Conservation (phyloP, 768 basidiomycete species). For the Pleurotus djamor region DNA sequence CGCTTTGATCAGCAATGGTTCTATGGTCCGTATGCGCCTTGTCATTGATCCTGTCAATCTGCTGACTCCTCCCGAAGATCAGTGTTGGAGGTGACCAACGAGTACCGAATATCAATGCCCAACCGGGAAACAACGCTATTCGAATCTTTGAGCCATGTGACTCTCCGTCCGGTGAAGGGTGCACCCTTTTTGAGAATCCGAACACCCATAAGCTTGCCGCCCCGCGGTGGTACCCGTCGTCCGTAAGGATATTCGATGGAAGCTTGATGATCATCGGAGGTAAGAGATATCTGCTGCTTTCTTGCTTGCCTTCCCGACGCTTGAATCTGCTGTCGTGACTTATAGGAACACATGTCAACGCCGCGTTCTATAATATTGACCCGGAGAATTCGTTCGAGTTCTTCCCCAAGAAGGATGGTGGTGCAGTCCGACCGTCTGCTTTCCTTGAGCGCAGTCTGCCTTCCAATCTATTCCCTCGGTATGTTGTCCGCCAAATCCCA, state of each 20-base stretch:
- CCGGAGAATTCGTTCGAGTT: slow-evolving; percentile 47
- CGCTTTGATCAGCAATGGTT: slow-evolving; percentile 51
- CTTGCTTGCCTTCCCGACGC: neutral
- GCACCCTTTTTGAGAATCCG: slow-evolving; percentile 38
- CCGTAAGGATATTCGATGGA: slow-evolving; percentile 43
- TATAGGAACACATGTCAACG: slow-evolving; percentile 34
- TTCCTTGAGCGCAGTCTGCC: slow-evolving; percentile 52
- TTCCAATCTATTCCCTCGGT: slow-evolving; percentile 49
- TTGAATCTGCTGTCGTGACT: neutral
- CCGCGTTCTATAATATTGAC: slow-evolving; percentile 14
- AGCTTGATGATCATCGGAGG: slow-evolving; percentile 23
- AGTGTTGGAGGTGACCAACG: slow-evolving; percentile 51
- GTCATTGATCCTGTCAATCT: neutral
- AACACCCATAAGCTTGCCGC: slow-evolving; percentile 45
- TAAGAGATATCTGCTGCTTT: neutral
- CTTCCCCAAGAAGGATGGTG: slow-evolving; percentile 42
- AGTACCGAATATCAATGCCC: slow-evolving; percentile 28
- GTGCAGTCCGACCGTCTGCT: slow-evolving; percentile 39
- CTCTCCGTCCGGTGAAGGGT: slow-evolving; percentile 16
- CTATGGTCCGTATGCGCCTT: slow-evolving; percentile 34
- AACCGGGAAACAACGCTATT: slow-evolving; percentile 20
- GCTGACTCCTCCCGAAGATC: slow-evolving; percentile 10
- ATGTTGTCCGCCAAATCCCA: slow-evolving; percentile 36
- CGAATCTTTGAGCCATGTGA: slow-evolving; percentile 21
- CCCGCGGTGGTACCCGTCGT: slow-evolving; percentile 56